Base-by-base conservation (phyloP, 176 grass and related monocot genomes). In the Musa troglodytarum region DNA sequence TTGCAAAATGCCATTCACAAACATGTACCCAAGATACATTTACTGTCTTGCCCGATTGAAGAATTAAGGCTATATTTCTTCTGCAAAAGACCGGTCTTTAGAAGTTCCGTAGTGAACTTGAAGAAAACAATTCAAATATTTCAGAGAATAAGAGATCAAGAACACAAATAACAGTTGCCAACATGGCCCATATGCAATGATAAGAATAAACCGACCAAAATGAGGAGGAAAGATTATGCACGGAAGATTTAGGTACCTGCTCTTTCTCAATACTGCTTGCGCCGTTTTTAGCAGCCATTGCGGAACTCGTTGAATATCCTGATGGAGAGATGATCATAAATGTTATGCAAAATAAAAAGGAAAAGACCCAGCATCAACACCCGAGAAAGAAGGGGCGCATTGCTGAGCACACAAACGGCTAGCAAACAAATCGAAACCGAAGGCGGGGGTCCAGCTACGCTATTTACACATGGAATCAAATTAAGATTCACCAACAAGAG, bases 211-310 rank as follows among this genome's bases (percentile, higher is more conserved):
- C 22, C 29, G 22, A 53, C 16, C 13, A 55, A 68, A 43, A n/a
- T 19, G 34, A 25, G 2, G 25, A 25, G 20, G 21, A 10, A 65
- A 3, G 11, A 50, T 22, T 43, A 43, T 11, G 8, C 34, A 25
- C 4, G 59, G 5, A 29, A 52, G 23, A 10, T 28, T 57, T 22
- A 10, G 26, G 63, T 52, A 83, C 90, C 90, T 87, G 85, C 50
- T 93, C 87, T 81, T 89, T 93, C 87, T 89, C 87, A 19, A 89
- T 56, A 59, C 12, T 78, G 50, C 53, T 81, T 52, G 80, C 64
- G 10, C 74, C 82, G 53, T 73, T 77, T 65, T 79, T 85, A 12
- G 54, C 53, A 68, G 87, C 87, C 87, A 89, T 93, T 74, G 77
- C 59, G 20, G 23, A 76, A 49, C 53, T 74, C 82, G 11, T 51